Evolutionary conservation across 73 alveolate genomes (phyloP).

Genomic region (Paramecium caudatum): DNA sequence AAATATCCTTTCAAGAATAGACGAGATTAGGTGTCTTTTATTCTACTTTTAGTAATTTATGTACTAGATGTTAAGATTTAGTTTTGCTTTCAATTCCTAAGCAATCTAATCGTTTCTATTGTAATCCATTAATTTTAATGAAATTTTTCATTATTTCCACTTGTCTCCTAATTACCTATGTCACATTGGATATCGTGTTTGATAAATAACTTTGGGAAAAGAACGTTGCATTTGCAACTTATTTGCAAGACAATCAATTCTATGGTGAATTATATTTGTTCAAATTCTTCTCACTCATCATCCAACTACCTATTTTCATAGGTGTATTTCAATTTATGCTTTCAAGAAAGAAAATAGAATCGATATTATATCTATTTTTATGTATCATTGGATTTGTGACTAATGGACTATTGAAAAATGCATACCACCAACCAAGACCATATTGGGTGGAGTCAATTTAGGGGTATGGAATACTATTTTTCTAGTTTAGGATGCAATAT

Average conservation of each 20-base stretch:
- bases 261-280: neutral
- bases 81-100: slow-evolving; percentile 3
- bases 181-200: slow-evolving; percentile 19
- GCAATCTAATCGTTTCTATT: slow-evolving; percentile 34
- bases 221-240: neutral
- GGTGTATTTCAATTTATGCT: slow-evolving; percentile 2
- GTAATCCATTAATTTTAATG: slow-evolving; percentile 60
- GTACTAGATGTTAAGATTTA: slow-evolving; percentile 20
- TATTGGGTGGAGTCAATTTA: slow-evolving; percentile 11
- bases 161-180: neutral
- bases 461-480: slow-evolving; percentile 11
- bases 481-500: slow-evolving; percentile 24
- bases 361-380: neutral
- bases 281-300: slow-evolving; percentile 2
- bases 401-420: slow-evolving; percentile 38
- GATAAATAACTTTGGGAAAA: slow-evolving; percentile 8
- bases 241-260: slow-evolving; percentile 2
- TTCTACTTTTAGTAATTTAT: neutral
- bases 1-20: slow-evolving; percentile 58
- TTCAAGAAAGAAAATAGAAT: neutral
- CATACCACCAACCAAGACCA: slow-evolving; percentile 52
- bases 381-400: neutral
- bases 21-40: slow-evolving; percentile 49
- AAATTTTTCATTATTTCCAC: slow-evolving; percentile 31
- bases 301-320: neutral